Evolutionary conservation across 1,139 yeast species (phyloP).

Genomic region (Suhomyces terraborum): DNA sequence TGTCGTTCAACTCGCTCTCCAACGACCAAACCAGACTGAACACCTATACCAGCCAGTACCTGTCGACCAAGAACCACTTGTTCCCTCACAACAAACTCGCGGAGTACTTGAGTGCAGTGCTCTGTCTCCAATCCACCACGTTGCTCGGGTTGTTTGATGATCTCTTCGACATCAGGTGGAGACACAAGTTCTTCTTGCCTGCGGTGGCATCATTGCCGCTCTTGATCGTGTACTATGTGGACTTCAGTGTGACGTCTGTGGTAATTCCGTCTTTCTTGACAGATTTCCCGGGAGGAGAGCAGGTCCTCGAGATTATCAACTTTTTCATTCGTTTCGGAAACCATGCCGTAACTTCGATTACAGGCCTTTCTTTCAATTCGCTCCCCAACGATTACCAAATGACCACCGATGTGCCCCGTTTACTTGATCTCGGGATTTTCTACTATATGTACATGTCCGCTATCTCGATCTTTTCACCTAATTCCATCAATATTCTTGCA

Average conservation of each 20-base stretch:
- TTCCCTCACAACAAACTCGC: conserved; percentile 88
- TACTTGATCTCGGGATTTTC: conserved; percentile 73
- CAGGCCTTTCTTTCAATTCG: conserved; percentile 45
- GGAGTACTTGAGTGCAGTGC: conserved; percentile 79
- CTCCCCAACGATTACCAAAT: conserved; percentile 37
- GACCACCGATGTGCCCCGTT: conserved; percentile 36
- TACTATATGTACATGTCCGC: conserved; percentile 91
- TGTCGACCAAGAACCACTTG: conserved; percentile 34
- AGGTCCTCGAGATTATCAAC: conserved; percentile 24
- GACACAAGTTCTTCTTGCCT: conserved; percentile 94
- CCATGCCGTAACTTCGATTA: conserved; percentile 32
- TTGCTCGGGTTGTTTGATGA: conserved; percentile 92
- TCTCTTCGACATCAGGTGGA: conserved; percentile 92
- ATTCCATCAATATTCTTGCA: conserved; percentile 93
- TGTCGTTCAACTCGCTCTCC: conserved; percentile 45
- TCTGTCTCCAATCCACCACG: conserved; percentile 82
- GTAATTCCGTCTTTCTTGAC: conserved; percentile 75
- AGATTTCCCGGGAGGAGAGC: conserved; percentile 29
- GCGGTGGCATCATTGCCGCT: conserved; percentile 93
- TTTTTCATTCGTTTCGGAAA: conserved; percentile 34
- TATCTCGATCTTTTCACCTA: conserved; percentile 90
- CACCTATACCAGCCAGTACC: conserved; percentile 41
- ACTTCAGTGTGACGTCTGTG: conserved; percentile 91
- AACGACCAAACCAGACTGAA: conserved; percentile 38
- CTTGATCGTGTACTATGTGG: conserved; percentile 87